Evolutionary conservation across 2,329 filamentous ascomycete genomes (phyloP).

Genomic region (Diaporthe humulicola): DNA sequence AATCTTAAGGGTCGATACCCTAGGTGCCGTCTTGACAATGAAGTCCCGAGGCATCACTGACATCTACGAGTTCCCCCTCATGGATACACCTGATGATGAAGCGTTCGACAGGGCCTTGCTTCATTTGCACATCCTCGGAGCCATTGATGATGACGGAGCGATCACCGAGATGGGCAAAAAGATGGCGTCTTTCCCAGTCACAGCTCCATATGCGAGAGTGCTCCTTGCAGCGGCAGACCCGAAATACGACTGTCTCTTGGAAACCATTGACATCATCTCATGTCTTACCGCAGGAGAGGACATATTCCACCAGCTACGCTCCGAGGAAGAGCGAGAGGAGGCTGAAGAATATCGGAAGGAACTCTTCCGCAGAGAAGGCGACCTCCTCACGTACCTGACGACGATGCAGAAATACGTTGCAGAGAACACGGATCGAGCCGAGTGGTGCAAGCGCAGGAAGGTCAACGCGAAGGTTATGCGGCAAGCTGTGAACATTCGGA

Average conservation of each 20-base stretch:
- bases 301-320: constrained; percentile 71
- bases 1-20: constrained; percentile 89
- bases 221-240: constrained; percentile 82
- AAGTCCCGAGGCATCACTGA: constrained; percentile 91
- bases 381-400: constrained; percentile 74
- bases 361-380: constrained; percentile 72
- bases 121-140: constrained; percentile 83
- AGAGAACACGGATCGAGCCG: constrained; percentile 66
- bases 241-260: constrained; percentile 79
- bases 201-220: constrained; percentile 84
- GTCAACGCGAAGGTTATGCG: constrained; percentile 73
- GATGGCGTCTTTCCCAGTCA: constrained; percentile 87
- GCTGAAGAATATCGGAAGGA: constrained; percentile 68
- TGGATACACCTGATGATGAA: constrained; percentile 84
- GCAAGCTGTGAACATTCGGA: constrained; percentile 72
- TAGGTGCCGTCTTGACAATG: constrained; percentile 90
- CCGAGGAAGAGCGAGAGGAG: constrained; percentile 68
- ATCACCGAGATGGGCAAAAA: constrained; percentile 82
- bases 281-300: constrained; percentile 74
- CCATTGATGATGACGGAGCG: constrained; percentile 77
- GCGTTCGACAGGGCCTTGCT: constrained; percentile 85
- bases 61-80: constrained; percentile 84
- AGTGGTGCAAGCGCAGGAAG: constrained; percentile 70
- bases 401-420: constrained; percentile 73
- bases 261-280: constrained; percentile 86